Evolutionary conservation across 345 rosid genomes (phyloP).

Genomic region (Cardamine resedifolia): DNA sequence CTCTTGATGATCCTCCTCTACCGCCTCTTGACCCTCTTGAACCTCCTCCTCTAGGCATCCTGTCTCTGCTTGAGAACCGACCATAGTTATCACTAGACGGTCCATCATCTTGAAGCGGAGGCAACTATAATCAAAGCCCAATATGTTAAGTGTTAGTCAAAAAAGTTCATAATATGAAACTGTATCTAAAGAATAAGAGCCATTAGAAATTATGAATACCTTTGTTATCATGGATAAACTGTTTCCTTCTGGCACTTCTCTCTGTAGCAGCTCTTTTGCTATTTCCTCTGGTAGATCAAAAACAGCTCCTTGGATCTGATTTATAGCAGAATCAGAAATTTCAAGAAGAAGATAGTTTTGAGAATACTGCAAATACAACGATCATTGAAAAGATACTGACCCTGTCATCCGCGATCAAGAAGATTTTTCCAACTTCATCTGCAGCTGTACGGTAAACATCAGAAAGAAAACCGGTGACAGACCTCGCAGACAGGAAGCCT

Average conservation of each 20-base stretch:
- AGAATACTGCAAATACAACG: neutral
- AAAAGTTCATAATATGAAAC: neutral
- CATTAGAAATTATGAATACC: slow-evolving; percentile 39
- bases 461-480: slow-evolving; percentile 88
- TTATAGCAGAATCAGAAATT: slow-evolving; percentile 24
- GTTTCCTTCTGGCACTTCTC: slow-evolving; percentile 80
- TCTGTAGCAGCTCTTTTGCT: slow-evolving; percentile 71
- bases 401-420: slow-evolving; percentile 85
- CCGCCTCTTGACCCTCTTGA: slow-evolving; percentile 47
- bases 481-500: slow-evolving; percentile 79
- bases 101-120: slow-evolving; percentile 91
- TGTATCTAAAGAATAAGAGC: slow-evolving; percentile 3
- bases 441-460: slow-evolving; percentile 86
- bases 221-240: slow-evolving; percentile 66
- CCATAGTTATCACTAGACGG: slow-evolving; percentile 82
- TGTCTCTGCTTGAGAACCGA: slow-evolving; percentile 71
- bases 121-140: slow-evolving; percentile 54
- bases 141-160: neutral
- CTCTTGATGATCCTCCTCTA: slow-evolving; percentile 52
- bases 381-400: slow-evolving; percentile 41
- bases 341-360: neutral
- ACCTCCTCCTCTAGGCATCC: slow-evolving; percentile 60
- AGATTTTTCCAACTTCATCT: slow-evolving; percentile 86
- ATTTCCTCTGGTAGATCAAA: slow-evolving; percentile 96
- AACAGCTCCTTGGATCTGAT: slow-evolving; percentile 93